These are phyloP conservation scores for Arachis stenosperma DNA, from an alignment of 306 rosid genomes.

Conservation along the genomic window DNA sequence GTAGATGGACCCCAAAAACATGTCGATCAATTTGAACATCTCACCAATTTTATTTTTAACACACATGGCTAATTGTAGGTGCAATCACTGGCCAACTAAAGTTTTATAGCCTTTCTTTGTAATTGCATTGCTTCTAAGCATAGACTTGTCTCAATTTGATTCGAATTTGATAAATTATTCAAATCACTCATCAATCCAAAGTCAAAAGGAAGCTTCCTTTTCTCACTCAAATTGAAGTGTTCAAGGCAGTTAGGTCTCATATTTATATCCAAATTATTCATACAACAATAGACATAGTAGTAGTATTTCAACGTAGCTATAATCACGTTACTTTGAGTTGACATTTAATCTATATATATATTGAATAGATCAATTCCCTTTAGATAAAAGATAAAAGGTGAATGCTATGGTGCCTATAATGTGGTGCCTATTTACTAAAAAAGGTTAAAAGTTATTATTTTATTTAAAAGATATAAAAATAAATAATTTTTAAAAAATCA, in stretches of 20 bases:
- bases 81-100: neutral
- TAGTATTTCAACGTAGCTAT: no score
- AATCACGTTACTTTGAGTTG: no score
- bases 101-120: neutral
- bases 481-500: no score
- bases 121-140: neutral
- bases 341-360: no score
- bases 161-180: neutral
- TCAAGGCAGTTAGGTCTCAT: neutral
- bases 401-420: no score
- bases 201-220: constrained; percentile 18
- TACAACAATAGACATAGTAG: no score
- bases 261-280: neutral
- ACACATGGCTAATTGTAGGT: constrained; percentile 10
- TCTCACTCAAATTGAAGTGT: neutral
- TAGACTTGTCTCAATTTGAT: neutral
- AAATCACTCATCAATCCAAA: neutral
- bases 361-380: no score
- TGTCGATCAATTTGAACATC: neutral
- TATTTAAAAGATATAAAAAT: no score
- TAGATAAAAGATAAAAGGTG: no score
- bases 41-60: neutral
- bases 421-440: no score
- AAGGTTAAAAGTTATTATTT: no score
- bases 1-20: neutral